Evolutionary conservation across 495 filamentous ascomycete species (phyloP), one percentile per base, ranked within the genome.

Genomic region (Daldinia decipiens): DNA sequence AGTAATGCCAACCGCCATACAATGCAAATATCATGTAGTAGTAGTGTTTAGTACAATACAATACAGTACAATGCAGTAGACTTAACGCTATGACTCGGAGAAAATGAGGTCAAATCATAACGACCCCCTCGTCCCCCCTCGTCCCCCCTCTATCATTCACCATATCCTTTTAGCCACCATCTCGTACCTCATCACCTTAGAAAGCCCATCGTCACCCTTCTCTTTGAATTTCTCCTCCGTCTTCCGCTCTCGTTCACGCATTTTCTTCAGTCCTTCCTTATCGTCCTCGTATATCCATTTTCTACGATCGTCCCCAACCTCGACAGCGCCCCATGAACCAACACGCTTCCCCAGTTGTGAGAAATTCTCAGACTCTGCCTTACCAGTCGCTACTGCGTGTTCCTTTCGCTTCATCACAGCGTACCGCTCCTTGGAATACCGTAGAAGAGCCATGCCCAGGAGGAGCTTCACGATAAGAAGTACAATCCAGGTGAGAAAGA

Each of bases 121-220:
- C 27, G 21, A 12, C 19, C 0, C 1, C 27, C 27, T 38, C 5
- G 5, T 0, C 27, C 5, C 5, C 43, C 43, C 19, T 4, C 21
- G 21, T 3, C 40, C 17, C 5, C 17, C n/a, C 5, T 11, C 5
- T 47, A 21, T 21, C 19, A 9, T 57, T 75, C 68, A 96, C 93
- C 94, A 97, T 76, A 97, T 97, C 79, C 94, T 84, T 83, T 97
- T 97, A 5, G 92, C 93, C 74, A 91, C 88, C 95, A 98, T 97
- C 72, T 89, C 91, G 83, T 98, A 97, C 77, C 95, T 83, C 73
- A 85, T 86, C 7, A 98, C 92, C 63, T 87, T 84, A 15, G 88
- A 89, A 59, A 94, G 84, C 83, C 85, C 78, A 78, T 86, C 76
- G 74, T 86, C 81, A 55, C 77, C 77, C 64, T 86, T 83, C 73